Conservation (phyloP, 345 rosid genomes). For the Dipteronia sinensis region DNA sequence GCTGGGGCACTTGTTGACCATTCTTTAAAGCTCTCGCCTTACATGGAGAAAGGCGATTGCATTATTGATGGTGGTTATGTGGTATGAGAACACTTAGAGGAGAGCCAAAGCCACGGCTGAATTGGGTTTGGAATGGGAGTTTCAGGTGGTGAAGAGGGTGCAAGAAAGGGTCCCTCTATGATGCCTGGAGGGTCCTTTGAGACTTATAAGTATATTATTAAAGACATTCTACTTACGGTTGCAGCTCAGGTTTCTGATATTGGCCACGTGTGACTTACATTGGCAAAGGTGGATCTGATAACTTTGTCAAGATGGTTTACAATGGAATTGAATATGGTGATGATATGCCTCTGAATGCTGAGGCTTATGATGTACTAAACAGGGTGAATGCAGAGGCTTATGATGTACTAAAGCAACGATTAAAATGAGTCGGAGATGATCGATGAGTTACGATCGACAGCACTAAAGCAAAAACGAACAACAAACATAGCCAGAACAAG, state of each 20-base stretch:
- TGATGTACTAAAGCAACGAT: too few species aligned
- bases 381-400: too few species aligned
- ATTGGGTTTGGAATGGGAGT: conserved; percentile 93
- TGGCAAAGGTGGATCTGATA: conserved; percentile 91
- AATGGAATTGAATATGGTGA: conserved; percentile 94
- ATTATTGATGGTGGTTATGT: conserved; percentile 95
- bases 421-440: too few species aligned
- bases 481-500: too few species aligned
- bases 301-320: conserved; percentile 94
- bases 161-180: too few species aligned
- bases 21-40: conserved; percentile 80
- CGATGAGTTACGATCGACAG: too few species aligned
- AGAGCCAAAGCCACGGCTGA: too few species aligned
- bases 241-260: conserved; percentile 93
- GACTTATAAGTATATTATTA: conserved; percentile 70
- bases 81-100: too few species aligned
- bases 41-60: conserved; percentile 91
- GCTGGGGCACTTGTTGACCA: conserved; percentile 94
- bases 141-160: conserved; percentile 98
- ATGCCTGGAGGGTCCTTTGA: conserved; percentile 96
- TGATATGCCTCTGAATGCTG: conserved; percentile 88
- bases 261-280: conserved; percentile 90
- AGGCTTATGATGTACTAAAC: conserved; percentile 78
- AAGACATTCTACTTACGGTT: conserved; percentile 89
- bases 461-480: too few species aligned